These are phyloP conservation scores for Leucocoprinus sp. DNA, from an alignment of 768 basidiomycete species.

Conservation along the genomic window DNA sequence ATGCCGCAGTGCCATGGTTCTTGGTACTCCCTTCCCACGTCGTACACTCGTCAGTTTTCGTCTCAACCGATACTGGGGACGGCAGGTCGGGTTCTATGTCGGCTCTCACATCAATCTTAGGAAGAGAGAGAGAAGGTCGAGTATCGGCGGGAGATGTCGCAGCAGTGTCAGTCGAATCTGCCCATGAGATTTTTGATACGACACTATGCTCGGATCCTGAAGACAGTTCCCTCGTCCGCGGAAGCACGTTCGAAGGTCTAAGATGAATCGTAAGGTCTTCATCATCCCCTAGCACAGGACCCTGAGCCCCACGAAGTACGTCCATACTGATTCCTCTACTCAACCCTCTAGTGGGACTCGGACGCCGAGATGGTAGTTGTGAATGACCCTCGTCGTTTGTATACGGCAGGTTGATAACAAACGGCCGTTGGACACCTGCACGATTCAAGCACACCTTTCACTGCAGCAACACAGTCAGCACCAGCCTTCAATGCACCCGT, in stretches of 20 bases:
- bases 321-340: constrained; percentile 23
- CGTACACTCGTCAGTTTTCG: constrained; percentile 48
- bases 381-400: constrained; percentile 18
- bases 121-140: constrained; percentile 23
- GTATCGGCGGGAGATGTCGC: constrained; percentile 42
- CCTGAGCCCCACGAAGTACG: constrained; percentile 26
- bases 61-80: constrained; percentile 46
- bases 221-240: constrained; percentile 31
- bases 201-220: constrained; percentile 44
- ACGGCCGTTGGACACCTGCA: constrained; percentile 50
- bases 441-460: constrained; percentile 75
- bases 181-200: constrained; percentile 39
- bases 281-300: constrained; percentile 24
- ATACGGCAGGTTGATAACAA: constrained; percentile 56
- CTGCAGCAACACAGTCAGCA: constrained; percentile 80
- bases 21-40: constrained; percentile 49
- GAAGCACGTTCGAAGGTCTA: constrained; percentile 27
- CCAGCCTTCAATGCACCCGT: constrained; percentile 84
- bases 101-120: constrained; percentile 19
- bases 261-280: constrained; percentile 60
- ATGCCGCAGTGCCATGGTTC: constrained; percentile 21
- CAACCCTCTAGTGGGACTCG: constrained; percentile 40
- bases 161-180: constrained; percentile 38
- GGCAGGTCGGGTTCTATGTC: constrained; percentile 34
- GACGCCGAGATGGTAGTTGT: constrained; percentile 27